A percentile compares a stretch with the other conserved stretches of the same genome.
These are phyloP conservation scores for Zychaea mexicana DNA, from an alignment of 371 early-diverging fungal genomes.

Conservation along the genomic window DNA sequence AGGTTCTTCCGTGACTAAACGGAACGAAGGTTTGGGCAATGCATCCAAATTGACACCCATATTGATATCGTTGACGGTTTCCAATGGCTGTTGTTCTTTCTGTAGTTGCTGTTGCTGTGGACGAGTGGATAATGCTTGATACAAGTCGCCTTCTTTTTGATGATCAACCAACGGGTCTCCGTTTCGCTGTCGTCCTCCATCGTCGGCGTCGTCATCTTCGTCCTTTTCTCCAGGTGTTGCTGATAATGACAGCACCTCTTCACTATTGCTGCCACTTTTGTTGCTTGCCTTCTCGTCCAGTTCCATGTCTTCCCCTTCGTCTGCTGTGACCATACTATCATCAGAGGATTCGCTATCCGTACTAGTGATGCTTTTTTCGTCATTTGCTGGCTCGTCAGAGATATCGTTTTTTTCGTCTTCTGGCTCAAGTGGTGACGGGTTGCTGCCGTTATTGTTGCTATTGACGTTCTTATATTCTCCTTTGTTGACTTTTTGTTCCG, in stretches of 20 bases:
- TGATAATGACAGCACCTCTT: not conserved
- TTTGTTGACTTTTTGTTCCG: not conserved
- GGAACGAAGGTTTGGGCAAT: constrained; percentile 50
- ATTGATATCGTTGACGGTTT: not conserved
- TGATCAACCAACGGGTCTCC: constrained; percentile 7
- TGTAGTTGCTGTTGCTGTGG: constrained; percentile 26
- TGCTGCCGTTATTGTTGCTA: not conserved
- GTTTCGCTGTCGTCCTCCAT: not conserved
- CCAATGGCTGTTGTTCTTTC: too few species aligned
- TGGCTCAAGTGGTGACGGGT: not conserved
- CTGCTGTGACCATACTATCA: not conserved
- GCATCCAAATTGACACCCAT: constrained; percentile 20
- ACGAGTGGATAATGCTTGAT: constrained; percentile 33
- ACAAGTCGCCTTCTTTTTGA: constrained; percentile 27
- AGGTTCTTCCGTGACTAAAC: constrained; percentile 12
- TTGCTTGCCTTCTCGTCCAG: not conserved
- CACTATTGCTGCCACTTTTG: too few species aligned
- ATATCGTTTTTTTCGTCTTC: not conserved
- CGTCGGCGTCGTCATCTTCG: not conserved
- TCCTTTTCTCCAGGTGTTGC: not conserved
- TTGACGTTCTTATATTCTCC: not conserved
- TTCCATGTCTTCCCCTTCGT: not conserved
- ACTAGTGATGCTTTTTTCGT: too few species aligned
- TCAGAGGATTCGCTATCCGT: not conserved
- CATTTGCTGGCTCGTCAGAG: too few species aligned